Evolutionary conservation across 805 yeast genomes (phyloP).

Genomic region (Spathaspora passalidarum): DNA sequence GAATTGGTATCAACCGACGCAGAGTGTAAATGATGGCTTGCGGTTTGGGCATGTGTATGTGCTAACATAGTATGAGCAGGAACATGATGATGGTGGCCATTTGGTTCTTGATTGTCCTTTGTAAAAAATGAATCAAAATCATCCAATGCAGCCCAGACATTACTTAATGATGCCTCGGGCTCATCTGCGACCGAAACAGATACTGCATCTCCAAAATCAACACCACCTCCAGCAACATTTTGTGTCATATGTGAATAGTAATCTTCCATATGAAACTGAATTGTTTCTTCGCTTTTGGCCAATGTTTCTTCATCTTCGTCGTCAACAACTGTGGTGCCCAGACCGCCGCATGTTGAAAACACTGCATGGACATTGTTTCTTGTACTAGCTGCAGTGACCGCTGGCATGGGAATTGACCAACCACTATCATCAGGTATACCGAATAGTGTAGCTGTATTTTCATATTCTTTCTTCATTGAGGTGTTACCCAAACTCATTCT

Average conservation of each 20-base stretch:
- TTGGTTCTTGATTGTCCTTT: conserved; percentile 28
- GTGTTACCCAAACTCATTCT: conserved; percentile 88
- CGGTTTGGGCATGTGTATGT: no score
- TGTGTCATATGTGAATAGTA: conserved; percentile 33
- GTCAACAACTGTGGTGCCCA: conserved; percentile 29
- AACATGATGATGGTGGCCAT: conserved; percentile 4
- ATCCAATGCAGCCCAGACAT: conserved; percentile 91
- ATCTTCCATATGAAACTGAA: conserved; percentile 63
- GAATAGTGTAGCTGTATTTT: conserved; percentile 81
- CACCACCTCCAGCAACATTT: conserved; percentile 12
- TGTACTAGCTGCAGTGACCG: conserved; percentile 82
- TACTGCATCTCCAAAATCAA: conserved; percentile 38
- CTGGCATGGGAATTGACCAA: conserved; percentile 97
- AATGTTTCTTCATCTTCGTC: conserved; percentile 33
- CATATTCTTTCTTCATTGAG: conserved; percentile 75
- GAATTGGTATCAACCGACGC: conserved; percentile 61
- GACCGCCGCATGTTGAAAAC: conserved; percentile 70
- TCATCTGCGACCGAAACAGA: conserved; percentile 55
- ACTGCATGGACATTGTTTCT: conserved; percentile 95
- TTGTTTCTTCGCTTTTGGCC: conserved; percentile 31
- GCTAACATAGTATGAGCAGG: not conserved
- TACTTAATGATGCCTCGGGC: conserved; percentile 73
- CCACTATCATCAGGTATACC: conserved; percentile 96
- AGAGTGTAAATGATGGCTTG: conserved; percentile 39
- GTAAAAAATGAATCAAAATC: conserved; percentile 87